These are phyloP conservation scores for Candida gorgasii DNA, from an alignment of 805 yeast species.

Conservation along the genomic window DNA sequence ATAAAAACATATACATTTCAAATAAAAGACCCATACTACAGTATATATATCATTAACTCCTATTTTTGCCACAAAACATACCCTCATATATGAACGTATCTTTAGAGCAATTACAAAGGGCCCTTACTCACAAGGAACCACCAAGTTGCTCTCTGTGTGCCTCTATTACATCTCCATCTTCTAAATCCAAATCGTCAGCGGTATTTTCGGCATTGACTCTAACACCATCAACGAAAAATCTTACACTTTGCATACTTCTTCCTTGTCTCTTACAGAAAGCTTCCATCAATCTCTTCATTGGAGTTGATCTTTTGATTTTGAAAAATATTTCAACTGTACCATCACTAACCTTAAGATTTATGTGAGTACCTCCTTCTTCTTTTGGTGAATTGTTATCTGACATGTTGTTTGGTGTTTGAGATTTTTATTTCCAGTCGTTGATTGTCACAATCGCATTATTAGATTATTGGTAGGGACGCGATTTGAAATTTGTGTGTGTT, in stretches of 20 bases:
- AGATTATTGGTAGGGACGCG: neutral
- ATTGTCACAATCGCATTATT: neutral
- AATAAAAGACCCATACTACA: neutral
- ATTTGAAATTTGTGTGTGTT: neutral
- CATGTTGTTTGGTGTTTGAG: slow-evolving; percentile 15
- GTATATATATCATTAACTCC: neutral
- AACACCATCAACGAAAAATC: slow-evolving; percentile 93
- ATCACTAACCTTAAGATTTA: slow-evolving; percentile 92
- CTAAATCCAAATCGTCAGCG: slow-evolving; percentile 90
- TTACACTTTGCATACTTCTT: slow-evolving; percentile 73
- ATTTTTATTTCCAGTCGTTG: slow-evolving; percentile 2
- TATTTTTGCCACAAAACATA: neutral
- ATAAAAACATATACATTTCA: neutral
- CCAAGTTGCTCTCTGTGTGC: slow-evolving; percentile 96
- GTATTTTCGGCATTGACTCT: slow-evolving; percentile 86
- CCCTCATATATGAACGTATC: no score
- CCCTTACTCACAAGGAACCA: slow-evolving; percentile 39
- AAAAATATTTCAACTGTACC: slow-evolving; percentile 92
- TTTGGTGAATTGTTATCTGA: slow-evolving; percentile 30
- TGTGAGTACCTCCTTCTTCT: slow-evolving; percentile 62
- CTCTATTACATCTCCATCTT: slow-evolving; percentile 94
- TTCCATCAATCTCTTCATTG: slow-evolving; percentile 91
- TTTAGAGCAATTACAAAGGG: no score
- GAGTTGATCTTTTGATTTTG: slow-evolving; percentile 91
- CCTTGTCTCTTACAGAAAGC: slow-evolving; percentile 98